A percentile compares a stretch with the other conserved stretches of the same genome.
These are phyloP conservation scores for Houttuynia cordata DNA, from an alignment of 164 flowering plant species.

Conservation along the genomic window DNA sequence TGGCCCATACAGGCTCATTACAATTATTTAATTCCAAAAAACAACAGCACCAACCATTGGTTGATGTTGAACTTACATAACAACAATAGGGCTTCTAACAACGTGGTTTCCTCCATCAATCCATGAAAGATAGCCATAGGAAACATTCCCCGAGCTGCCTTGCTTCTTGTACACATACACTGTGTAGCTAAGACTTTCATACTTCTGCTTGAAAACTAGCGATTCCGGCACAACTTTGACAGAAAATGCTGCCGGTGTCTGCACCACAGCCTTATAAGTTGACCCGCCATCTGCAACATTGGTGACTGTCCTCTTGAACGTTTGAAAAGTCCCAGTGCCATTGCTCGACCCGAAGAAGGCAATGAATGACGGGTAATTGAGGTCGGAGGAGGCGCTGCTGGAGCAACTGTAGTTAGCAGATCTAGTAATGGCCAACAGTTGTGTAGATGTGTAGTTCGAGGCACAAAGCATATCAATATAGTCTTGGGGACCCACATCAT, in stretches of 20 bases:
- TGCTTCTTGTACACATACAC: conserved; percentile 23
- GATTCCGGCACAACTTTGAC: conserved; percentile 37
- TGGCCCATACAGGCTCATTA: too few species aligned
- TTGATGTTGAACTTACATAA: conserved; percentile 1
- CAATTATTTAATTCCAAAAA: too few species aligned
- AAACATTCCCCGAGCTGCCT: conserved; percentile 13
- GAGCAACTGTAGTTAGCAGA: conserved; percentile 21
- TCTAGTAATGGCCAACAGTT: conserved; percentile 33
- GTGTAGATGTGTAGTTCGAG: conserved; percentile 32
- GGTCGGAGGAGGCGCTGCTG: conserved; percentile 25
- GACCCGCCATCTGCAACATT: conserved; percentile 36
- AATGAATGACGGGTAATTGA: conserved; percentile 69
- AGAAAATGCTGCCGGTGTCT: conserved; percentile 25
- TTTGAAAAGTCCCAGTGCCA: conserved; percentile 15
- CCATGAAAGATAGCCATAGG: conserved; percentile 46
- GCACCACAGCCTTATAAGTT: conserved; percentile 29
- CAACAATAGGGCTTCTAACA: conserved; percentile 59
- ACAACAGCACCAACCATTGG: not conserved
- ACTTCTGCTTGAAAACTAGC: conserved; percentile 30
- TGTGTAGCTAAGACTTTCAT: conserved; percentile 34
- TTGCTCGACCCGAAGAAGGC: conserved; percentile 34
- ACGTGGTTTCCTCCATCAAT: conserved; percentile 26
- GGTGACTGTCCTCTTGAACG: conserved; percentile 45
- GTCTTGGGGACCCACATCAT: conserved; percentile 30
- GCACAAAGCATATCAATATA: conserved; percentile 46